phyloP scores from a whole-genome alignment of 495 filamentous ascomycete genomes.

The Neurospora sp. region DNA sequence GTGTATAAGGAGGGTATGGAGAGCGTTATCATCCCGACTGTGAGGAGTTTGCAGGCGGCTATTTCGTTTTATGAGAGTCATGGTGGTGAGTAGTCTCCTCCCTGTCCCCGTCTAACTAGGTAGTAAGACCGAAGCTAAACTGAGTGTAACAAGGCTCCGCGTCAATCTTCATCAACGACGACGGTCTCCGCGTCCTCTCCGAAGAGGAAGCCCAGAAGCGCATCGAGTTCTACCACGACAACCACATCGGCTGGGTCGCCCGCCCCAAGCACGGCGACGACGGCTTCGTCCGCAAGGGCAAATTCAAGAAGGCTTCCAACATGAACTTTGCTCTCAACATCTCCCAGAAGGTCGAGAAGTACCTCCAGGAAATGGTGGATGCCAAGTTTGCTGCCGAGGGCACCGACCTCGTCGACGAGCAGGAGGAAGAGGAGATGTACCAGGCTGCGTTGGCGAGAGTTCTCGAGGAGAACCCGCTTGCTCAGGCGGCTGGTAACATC shows the following conservation, averaged over 20 bases:
- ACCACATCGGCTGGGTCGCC: conserved; percentile 67
- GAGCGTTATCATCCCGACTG: conserved; percentile 52
- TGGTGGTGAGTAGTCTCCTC: conserved; percentile 29
- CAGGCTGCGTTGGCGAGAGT: conserved; percentile 51
- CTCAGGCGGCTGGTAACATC: conserved; percentile 65
- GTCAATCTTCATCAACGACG: conserved; percentile 66
- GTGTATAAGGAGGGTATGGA: conserved; percentile 58
- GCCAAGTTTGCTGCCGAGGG: conserved; percentile 25
- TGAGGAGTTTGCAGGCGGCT: conserved; percentile 52
- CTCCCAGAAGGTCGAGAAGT: conserved; percentile 58
- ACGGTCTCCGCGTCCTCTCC: conserved; percentile 53
- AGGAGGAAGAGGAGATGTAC: conserved; percentile 55
- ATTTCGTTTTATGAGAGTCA: conserved; percentile 65
- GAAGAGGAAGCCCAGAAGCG: conserved; percentile 50
- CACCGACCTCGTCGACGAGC: conserved; percentile 47
- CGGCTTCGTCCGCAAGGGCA: conserved; percentile 47
- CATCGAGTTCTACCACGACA: conserved; percentile 51
- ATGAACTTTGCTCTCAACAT: conserved; percentile 69
- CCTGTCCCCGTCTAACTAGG: not conserved
- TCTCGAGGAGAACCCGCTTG: conserved; percentile 51
- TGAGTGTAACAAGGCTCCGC: conserved; percentile 36
- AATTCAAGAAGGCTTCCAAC: conserved; percentile 64
- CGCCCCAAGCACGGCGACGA: conserved; percentile 48
- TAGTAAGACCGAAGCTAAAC: not conserved
- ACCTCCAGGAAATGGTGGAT: conserved; percentile 35